phyloP scores from a whole-genome alignment of 208 protist species.

The Acanthamoeba castellanii region DNA sequence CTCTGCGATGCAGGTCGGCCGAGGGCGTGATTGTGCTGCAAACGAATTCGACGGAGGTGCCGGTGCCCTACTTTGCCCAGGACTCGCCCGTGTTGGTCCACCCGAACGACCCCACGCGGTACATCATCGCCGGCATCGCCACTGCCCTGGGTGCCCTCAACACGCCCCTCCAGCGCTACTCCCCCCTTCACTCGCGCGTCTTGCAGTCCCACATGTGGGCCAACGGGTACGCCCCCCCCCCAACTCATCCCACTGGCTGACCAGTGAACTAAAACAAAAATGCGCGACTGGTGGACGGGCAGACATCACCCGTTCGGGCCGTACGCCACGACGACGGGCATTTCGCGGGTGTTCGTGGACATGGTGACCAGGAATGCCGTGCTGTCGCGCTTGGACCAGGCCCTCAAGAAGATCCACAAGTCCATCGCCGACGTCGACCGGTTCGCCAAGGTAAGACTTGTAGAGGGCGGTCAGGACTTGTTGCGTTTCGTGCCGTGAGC shows the following conservation, averaged over 20 bases:
- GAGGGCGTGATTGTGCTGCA: slow-evolving; percentile 45
- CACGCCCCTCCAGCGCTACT: slow-evolving; percentile 2
- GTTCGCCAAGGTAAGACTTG: slow-evolving; percentile 1
- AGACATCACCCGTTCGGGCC: slow-evolving; percentile 56
- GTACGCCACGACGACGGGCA: background rate
- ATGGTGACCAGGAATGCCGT: background rate
- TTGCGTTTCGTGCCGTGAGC: background rate
- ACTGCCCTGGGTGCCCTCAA: background rate
- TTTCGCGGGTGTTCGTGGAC: slow-evolving; percentile 52
- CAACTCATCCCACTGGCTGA: too few species aligned
- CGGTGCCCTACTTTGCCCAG: slow-evolving; percentile 36
- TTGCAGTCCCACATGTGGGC: slow-evolving; percentile 28
- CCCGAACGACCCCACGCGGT: background rate
- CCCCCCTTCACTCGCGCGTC: background rate
- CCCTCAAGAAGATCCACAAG: background rate
- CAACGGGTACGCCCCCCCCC: background rate
- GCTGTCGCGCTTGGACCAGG: slow-evolving; percentile 30
- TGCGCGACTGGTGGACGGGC: background rate
- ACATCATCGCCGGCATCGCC: slow-evolving; percentile 42
- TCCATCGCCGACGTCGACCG: slow-evolving; percentile 7
- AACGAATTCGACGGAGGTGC: slow-evolving; percentile 11
- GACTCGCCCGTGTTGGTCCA: background rate
- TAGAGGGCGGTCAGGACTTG: too few species aligned
- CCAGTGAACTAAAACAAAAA: background rate
- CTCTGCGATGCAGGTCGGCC: background rate